Evolutionary conservation across 1,139 yeast genomes (phyloP), one percentile per base, ranked within the genome.

Genomic region (Yamadazyma kanchanaburiensis): DNA sequence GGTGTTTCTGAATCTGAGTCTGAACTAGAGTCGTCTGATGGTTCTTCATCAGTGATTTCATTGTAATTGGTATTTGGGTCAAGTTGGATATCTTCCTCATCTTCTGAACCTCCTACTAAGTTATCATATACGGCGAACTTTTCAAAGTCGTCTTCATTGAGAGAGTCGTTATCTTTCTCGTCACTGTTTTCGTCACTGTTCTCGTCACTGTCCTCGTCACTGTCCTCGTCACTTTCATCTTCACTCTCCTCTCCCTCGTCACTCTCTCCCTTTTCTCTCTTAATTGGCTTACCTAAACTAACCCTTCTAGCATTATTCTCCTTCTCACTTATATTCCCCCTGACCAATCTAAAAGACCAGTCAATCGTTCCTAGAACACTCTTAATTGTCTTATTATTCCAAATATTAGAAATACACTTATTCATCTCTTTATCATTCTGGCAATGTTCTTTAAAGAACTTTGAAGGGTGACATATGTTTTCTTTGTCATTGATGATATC

Each of bases 31-130:
- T 48, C 60, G n/a, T 53, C 70, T 25, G 71, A 61, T 10, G 74
- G 69, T 37, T 77, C 84, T 40, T 75, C 80, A 44, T 79, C 85
- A 0, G 84, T 78, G 5, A 77, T 66, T 46, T 77, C 76, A 43
- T 76, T 77, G 46, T 80, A 78, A 41, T 76, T 60, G 4, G 76
- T 60, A 21, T 61, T 59, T 3, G 71, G 66, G 34, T 68, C 63
- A 4, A 55, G 44, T 7, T 49, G 56, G 11, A 46, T 48, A 16
- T 46, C 54, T 16, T 53, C 54, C 3, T 50, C 64, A 30, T 73
- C 81, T 21, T 76, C 80, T 0, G 83, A 69, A 4, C 60, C 80
- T 1, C 60, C 84, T n/a, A 75, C 60, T 40, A 72, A 47, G 19
- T 64, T 62, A 36, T 78, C 80, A 43, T 74, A 77, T 11, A 69